Percentiles rank a stretch among this genome's conserved stretches.
These are phyloP conservation scores for Cajanus cajan DNA, from an alignment of 306 rosid genomes.

Conservation along the genomic window DNA sequence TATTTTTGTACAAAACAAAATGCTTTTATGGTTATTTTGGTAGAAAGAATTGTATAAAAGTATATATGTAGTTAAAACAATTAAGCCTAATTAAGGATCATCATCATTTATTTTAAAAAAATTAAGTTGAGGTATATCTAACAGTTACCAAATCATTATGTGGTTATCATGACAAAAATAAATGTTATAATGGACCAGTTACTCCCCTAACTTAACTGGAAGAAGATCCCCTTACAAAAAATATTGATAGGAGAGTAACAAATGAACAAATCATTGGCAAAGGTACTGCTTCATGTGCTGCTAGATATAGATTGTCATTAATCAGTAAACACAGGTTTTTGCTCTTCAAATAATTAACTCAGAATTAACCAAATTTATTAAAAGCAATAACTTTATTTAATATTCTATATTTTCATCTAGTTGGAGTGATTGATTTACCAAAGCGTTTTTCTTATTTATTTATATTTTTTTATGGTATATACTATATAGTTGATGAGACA, in stretches of 20 bases:
- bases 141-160: neutral
- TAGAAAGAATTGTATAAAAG: no score
- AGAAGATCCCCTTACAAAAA: neutral
- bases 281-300: neutral
- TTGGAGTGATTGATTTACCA: neutral
- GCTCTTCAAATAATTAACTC: neutral
- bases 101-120: no score
- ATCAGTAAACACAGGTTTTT: no score
- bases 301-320: no score
- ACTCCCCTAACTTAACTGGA: neutral
- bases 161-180: no score
- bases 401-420: neutral
- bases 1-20: no score
- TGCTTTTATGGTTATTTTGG: no score
- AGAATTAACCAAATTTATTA: no score
- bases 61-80: neutral
- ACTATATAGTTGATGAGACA: no score
- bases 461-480: neutral
- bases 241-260: neutral
- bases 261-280: neutral
- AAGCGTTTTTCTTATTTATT: no score
- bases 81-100: neutral
- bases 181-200: neutral
- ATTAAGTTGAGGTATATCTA: neutral
- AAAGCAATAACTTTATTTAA: no score